Evolutionary conservation across 2,329 filamentous ascomycete species (phyloP), one percentile per base, ranked within the genome.

Genomic region (Beauveria caledonica): DNA sequence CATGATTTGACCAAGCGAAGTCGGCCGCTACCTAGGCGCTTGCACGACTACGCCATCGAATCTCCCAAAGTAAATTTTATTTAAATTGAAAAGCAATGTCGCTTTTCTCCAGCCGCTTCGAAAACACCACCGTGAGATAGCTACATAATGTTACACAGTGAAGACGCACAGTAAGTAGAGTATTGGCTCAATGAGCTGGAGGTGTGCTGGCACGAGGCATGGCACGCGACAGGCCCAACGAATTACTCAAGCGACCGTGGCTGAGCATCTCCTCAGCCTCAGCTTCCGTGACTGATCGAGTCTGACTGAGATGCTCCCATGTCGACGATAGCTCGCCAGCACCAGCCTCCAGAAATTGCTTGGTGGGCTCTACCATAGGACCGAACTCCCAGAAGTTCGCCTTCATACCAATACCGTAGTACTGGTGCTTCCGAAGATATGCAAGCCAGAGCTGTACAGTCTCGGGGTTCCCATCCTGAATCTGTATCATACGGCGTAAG

Each of bases 381-480:
- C 54, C 55, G 68, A 90, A 92, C 71, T 96, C 90, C 86, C 89
- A 99, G 54, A 97, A 83, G 72, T 99, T 97, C 58, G 94, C 94
- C 81, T 99, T 99, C 92, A 99, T 95, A 68, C 94, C 94, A 45
- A 97, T 87, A n/a, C 94, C 94, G 66, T 95, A 90, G 72, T 94
- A 96, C 46, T 92, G 90, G 71, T 97, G 88, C 76, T 96, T 96
- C 70, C 89, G 85, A 70, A 99, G 73, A 71, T 96, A 97, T 0
- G 91, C 92, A 62, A 99, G 78, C 94, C 94, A 99, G 29, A 92
- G 74, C 74, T 95, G 88, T 40, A 99, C 92, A 1, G 86, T 87
- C 72, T 97, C 90, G 0, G 92, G 86, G 69, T 97, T 82, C 0
- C 92, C 94, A 70, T 97, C 94, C 65, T 90, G 88, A 69, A 99